Conservation (phyloP, 2,329 filamentous ascomycete species). For the Calonectria pseudoreteaudii region DNA sequence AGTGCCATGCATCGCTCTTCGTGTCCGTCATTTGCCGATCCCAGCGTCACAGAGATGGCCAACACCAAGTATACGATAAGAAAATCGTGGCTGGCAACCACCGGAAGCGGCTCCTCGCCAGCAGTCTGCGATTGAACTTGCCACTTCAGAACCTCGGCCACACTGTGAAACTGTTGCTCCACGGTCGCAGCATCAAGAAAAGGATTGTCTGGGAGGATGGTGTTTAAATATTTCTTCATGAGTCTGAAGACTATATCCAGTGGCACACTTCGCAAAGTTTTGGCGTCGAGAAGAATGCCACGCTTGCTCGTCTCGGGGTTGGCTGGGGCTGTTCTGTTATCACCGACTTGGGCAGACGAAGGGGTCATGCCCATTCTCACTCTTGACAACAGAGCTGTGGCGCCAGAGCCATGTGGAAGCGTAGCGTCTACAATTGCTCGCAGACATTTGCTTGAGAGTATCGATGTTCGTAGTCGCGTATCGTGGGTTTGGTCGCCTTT, state of each 20-base stretch:
- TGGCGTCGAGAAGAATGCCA: neutral
- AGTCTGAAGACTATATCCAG: neutral
- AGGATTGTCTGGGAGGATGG: neutral
- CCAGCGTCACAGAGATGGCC: neutral
- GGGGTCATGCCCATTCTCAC: neutral
- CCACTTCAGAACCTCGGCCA: neutral
- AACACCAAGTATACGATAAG: neutral
- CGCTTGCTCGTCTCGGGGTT: neutral
- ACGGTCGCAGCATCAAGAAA: neutral
- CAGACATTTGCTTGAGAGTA: neutral
- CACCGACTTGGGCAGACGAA: neutral
- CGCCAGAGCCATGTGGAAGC: neutral
- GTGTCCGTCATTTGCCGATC: neutral
- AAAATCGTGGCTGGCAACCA: neutral
- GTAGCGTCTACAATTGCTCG: neutral
- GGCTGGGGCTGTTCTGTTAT: neutral
- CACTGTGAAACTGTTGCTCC: neutral
- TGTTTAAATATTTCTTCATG: neutral
- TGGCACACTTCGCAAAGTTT: neutral
- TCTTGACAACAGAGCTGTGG: neutral
- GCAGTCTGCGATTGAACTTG: neutral
- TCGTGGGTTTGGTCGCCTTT: neutral
- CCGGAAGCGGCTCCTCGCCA: neutral
- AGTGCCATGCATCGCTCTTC: neutral
- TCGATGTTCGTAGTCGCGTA: neutral